Percentiles rank a stretch among this genome's conserved stretches.
These are phyloP conservation scores for Cryphonectria carpinicola DNA, from an alignment of 2,329 filamentous ascomycete species.

Conservation along the genomic window DNA sequence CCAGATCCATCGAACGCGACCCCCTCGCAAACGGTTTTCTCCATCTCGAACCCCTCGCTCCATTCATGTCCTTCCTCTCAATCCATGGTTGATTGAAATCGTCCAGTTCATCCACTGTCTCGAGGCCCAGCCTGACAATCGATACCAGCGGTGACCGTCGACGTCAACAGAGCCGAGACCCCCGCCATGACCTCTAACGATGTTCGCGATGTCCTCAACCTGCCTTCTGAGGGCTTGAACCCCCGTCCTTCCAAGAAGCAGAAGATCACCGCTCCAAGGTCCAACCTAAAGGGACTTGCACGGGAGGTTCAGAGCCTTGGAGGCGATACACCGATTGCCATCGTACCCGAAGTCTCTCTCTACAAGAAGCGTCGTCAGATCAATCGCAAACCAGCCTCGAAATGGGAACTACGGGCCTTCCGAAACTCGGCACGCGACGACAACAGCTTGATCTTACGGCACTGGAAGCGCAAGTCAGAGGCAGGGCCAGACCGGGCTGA, in stretches of 20 bases:
- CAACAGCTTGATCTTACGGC: constrained; percentile 67
- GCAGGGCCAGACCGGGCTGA: constrained; percentile 38
- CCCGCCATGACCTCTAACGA: constrained; percentile 72
- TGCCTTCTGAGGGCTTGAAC: constrained; percentile 63
- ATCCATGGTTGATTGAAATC: constrained; percentile 4
- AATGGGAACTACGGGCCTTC: constrained; percentile 73
- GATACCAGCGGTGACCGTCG: constrained; percentile 31
- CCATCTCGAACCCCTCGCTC: not conserved
- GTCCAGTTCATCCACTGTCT: not conserved
- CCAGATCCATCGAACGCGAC: constrained; percentile 3
- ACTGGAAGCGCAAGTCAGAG: constrained; percentile 75
- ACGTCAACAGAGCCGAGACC: not conserved
- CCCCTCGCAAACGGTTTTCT: not conserved
- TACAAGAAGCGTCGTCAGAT: constrained; percentile 63
- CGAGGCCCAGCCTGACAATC: not conserved
- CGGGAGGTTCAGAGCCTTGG: constrained; percentile 69
- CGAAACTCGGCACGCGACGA: constrained; percentile 77
- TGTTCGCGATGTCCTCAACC: constrained; percentile 85
- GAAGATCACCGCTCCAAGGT: constrained; percentile 64
- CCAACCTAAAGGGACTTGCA: constrained; percentile 65
- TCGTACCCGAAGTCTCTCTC: constrained; percentile 62
- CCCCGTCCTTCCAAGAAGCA: constrained; percentile 73
- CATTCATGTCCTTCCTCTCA: not conserved
- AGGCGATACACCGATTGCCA: constrained; percentile 69
- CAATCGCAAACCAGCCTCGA: constrained; percentile 58